A percentile compares a stretch with the other conserved stretches of the same genome.
Conservation (phyloP, 1,284 basidiomycete genomes). For the Psilocybe mexicana region DNA sequence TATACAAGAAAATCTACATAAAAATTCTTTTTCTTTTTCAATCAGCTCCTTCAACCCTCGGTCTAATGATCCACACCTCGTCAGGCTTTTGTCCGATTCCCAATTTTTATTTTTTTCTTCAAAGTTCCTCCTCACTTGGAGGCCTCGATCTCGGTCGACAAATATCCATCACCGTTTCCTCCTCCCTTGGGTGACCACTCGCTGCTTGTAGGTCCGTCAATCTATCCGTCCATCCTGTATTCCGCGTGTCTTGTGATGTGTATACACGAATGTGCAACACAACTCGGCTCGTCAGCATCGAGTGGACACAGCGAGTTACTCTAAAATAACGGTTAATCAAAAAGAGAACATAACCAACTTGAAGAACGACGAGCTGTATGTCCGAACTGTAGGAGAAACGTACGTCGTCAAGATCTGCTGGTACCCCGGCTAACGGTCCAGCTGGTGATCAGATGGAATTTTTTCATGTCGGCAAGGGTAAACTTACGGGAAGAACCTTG, state of each 20-base stretch:
- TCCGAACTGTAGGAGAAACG: background rate
- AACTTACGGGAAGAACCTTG: slow-evolving; percentile 5
- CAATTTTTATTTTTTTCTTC: too few species aligned
- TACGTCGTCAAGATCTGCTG: slow-evolving; percentile 1
- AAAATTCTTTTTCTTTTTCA: background rate
- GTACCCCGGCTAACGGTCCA: background rate
- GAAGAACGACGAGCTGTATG: too few species aligned
- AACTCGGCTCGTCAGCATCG: slow-evolving; percentile 6
- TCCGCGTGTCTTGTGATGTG: background rate
- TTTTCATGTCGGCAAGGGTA: background rate
- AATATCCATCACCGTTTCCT: too few species aligned
- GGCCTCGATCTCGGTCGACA: too few species aligned
- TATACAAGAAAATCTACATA: background rate
- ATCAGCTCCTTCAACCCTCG: too few species aligned
- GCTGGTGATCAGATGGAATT: background rate
- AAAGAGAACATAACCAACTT: too few species aligned
- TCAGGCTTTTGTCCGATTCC: background rate
- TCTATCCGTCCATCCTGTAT: background rate
- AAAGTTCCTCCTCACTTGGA: too few species aligned
- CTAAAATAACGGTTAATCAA: background rate
- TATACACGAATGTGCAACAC: slow-evolving; percentile 1
- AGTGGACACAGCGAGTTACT: slow-evolving; percentile 3
- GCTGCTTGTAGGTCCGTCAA: background rate
- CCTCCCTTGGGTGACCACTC: background rate
- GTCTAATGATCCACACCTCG: background rate